Evolutionary conservation across 495 filamentous ascomycete genomes (phyloP).

Genomic region (Aspergillus bridgeri): DNA sequence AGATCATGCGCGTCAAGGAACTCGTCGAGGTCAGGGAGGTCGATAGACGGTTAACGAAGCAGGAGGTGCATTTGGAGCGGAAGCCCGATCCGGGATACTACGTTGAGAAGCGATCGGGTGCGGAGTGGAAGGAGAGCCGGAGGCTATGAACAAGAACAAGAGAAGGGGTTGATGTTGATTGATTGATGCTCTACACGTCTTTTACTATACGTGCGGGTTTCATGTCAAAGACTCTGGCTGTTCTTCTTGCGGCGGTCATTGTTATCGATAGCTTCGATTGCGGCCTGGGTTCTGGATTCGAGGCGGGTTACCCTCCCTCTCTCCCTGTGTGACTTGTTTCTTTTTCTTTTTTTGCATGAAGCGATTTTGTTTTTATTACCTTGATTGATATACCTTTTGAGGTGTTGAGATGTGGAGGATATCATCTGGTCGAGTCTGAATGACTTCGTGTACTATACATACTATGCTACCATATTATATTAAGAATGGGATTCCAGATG

Average conservation of each 20-base stretch:
- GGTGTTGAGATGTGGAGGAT: neutral
- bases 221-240: no score
- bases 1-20: conserved; percentile 98
- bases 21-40: conserved; percentile 85
- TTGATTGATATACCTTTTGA: conserved; percentile 1
- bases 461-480: conserved; percentile 10
- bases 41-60: conserved; percentile 61
- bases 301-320: conserved; percentile 3
- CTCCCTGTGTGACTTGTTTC: conserved; percentile 9
- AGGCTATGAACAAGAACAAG: conserved; percentile 19
- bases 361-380: conserved; percentile 29
- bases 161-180: no score
- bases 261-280: neutral
- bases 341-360: conserved; percentile 35
- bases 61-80: conserved; percentile 69
- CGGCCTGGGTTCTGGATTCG: neutral
- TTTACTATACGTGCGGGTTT: no score
- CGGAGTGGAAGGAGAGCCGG: conserved; percentile 27
- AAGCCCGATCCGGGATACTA: conserved; percentile 83
- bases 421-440: neutral
- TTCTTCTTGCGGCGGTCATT: no score
- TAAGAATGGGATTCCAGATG: conserved; percentile 5
- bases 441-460: conserved; percentile 37
- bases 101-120: conserved; percentile 59
- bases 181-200: no score